Base-by-base conservation (phyloP, 2,329 filamentous ascomycete genomes). In the Aureobasidium sp. region DNA sequence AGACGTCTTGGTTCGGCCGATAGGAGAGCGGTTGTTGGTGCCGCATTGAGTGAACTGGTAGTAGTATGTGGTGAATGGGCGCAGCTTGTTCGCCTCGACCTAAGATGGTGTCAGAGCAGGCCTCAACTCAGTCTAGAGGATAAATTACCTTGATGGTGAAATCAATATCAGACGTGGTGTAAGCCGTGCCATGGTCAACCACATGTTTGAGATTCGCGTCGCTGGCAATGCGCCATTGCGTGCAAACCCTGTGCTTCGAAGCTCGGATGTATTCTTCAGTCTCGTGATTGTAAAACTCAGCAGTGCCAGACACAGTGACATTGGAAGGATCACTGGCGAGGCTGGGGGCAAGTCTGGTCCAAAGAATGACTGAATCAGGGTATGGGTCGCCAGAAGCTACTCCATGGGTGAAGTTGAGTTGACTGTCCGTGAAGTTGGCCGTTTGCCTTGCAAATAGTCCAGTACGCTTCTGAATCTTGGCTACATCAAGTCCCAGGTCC, bases 131-230 rank as follows among this genome's bases (percentile, higher is more conserved):
- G 4, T 15, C 8, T 3, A 5, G 23, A 4, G 1, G 2, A n/a
- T 2, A 15, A 6, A 4, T 7, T 69, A 84, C 83, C 77, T 89
- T 89, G 62, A 90, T 75, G 0, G 87, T 90, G 69, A 85, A 90
- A 68, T 90, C 88, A 50, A 90, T 82, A 68, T 90, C 87, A 1
- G 82, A 86, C 42, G 81, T 87, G 0, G 87, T 90, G 67, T 84
- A 89, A 1, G 80, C 85, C 31, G 74, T 80, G 5, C 87, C 87
- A 1, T 74, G 75, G 50, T 80, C 76, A 1, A 82, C 81, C 6
- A 81, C 73, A 1, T 74, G 67, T 10, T 72, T 71, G 37, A 81
- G 74, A 15, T 74, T 70, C 51, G 77, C 69, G 65, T 80, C 78
- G 21, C 74, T 73, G 13, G 78, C 77, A n/a, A 89, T 79, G 60